Evolutionary conservation across 2,329 filamentous ascomycete species (phyloP), one percentile per base, ranked within the genome.

Genomic region (Waltergamsia citrina): DNA sequence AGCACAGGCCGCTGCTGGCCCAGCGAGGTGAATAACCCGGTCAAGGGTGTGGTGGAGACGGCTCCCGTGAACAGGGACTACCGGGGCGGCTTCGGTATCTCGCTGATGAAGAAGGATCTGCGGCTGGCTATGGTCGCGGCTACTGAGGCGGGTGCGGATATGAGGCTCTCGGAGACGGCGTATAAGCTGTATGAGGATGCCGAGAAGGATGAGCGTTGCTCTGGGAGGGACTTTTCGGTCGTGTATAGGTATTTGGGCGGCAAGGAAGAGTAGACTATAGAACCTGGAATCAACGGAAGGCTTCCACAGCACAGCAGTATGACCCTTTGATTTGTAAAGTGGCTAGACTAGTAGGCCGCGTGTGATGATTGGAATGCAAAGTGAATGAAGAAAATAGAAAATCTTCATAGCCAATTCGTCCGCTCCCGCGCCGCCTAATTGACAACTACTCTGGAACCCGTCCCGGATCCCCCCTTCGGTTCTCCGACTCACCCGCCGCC

Each of bases 1-100:
- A 92, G 85, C 46, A 95, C 90, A 1, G 92, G 92, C n/a, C 76
- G 71, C 43, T 96, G 88, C 68, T 98, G 92, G 92, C 87, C 90
- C 2, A 92, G 81, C 48, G 88, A 95, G 60, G 67, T 94, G 41
- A 98, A 98, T 61, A 96, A 96, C 53, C 92, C 92, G 0, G 87
- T 96, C 4, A 78, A 78, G 9, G 88, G 87, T 11, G 87, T 95
- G 0, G 70, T 90, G 16, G 77, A 81, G 40, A 74, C 71, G 1
- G 74, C 85, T 3, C 87, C 90, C 0, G 82, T 87, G 0, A 74
- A 69, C 35, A 69, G 81, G 37, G 87, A 82, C 35, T 98, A 87
- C 48, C 58, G 63, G 14, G 85, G 85, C 29, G 85, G 85, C 0
- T 92, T 90, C 44, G 81, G 81, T 3, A 74, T 90, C 37, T 68